These are phyloP conservation scores for Globisporangium camurandrum DNA, from an alignment of 352 stramenopile species.

Conservation along the genomic window DNA sequence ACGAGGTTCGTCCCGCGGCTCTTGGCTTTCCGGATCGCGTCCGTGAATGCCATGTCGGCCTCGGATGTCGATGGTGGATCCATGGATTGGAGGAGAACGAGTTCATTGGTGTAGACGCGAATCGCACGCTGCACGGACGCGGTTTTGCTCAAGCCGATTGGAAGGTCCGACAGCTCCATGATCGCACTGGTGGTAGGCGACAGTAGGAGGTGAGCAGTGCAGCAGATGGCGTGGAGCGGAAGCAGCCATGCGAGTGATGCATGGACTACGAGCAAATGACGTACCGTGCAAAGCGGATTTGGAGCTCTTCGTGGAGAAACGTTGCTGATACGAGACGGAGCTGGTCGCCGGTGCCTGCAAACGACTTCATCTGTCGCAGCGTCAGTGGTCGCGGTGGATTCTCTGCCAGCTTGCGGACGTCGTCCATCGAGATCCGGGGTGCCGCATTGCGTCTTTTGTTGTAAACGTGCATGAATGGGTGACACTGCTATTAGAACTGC, in stretches of 20 bases:
- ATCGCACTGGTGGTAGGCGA: constrained; percentile 27
- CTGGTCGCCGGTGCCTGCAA: constrained; percentile 52
- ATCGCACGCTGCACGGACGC: constrained; percentile 53
- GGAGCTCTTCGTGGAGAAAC: constrained; percentile 78
- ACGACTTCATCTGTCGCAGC: constrained; percentile 76
- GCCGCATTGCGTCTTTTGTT: neutral
- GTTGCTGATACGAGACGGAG: constrained; percentile 49
- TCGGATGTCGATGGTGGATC: constrained; percentile 36
- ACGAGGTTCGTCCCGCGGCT: constrained; percentile 58
- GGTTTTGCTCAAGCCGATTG: constrained; percentile 55
- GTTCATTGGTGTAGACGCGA: constrained; percentile 48
- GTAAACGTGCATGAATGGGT: neutral
- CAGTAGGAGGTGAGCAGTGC: neutral
- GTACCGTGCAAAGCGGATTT: constrained; percentile 64
- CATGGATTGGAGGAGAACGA: constrained; percentile 36
- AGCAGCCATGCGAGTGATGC: neutral
- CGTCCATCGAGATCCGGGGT: constrained; percentile 51
- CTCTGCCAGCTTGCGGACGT: constrained; percentile 49
- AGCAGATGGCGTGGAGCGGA: neutral
- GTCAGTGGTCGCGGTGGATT: constrained; percentile 58
- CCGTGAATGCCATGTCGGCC: constrained; percentile 61
- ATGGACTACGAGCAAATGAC: neutral
- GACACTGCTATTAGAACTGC: neutral
- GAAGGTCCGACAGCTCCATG: constrained; percentile 67
- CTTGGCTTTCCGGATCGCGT: constrained; percentile 46